Base-by-base conservation (phyloP, 192 early-diverging fungal species). In the Linnemannia exigua region DNA sequence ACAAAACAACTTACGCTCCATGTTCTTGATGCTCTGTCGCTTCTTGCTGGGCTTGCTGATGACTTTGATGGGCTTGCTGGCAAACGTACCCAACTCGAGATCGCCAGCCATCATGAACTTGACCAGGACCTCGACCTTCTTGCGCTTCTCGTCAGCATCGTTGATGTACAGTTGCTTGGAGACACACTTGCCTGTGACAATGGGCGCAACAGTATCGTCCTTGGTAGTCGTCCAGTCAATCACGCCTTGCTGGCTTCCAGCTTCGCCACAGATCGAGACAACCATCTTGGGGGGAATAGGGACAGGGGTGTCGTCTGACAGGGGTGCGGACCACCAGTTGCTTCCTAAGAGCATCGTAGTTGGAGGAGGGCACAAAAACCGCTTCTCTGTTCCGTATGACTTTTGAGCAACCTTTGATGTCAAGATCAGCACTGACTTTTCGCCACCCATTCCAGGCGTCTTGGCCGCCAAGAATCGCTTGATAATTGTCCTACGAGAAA, bases 41-140 rank as follows among this genome's bases (percentile, higher is more conserved):
- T 97, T 97, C 89, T 97, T 97, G 58, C 93, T 94, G 3, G 97
- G 97, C 88, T 99, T 98, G 77, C 95, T 96, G 71, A 98, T 97
- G 25, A 97, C 95, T 72, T 95, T 96, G 80, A 98, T 95, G 9
- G 95, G 94, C 51, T 92, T 92, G 54, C 95, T 95, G 28, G 94
- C 91, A 87, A 97, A 94, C 52, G 92, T 92, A 25, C 93, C 93
- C 38, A 94, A 80, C 63, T 89, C 81, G 12, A 93, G 75, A 46
- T 92, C 93, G 12, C 92, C 87, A 28, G 92, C 92, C 72, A 93
- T 89, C 72, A 94, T 91, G 80, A 96, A 88, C 22, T 94, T 92
- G 51, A 96, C 94, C 35, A 94, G 79, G 44, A 95, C 94, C 44
- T 95, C 90, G 0, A 96, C 95, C 31, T 90, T 91, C 81, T 96